Base-by-base conservation (phyloP, 2,329 filamentous ascomycete species). In the Trematosphaeria pertusa region DNA sequence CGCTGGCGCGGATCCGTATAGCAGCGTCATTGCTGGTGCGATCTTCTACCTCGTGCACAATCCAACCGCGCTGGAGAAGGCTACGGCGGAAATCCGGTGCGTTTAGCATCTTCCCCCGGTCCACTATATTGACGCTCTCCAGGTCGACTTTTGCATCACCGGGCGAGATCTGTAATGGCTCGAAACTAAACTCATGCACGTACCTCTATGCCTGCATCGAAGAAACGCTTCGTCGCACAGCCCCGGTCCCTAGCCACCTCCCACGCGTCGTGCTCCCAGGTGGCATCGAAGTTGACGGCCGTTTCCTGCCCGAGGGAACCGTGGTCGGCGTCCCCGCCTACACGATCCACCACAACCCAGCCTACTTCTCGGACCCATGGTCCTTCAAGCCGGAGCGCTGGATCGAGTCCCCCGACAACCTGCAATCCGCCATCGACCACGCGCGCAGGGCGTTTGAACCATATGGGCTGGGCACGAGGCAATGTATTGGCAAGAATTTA, bases 371-470 rank as follows among this genome's bases (percentile, higher is more conserved):
- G 1, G 24, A 43, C 4, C 59, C 62, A 11, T 56, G 50, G 31
- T 14, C 24, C 1, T 65, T 63, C 37, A n/a, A 26, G 1, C 62
- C 61, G 1, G 58, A 62, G 20, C 59, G 45, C 11, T 48, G 47
- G 47, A 50, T 61, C 9, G 48, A 59, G 31, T 56, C 46, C 6
- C 20, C 42, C 14, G 18, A 15, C 6, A 54, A 52, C 12, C 41
- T 48, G 39, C 14, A 46, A 26, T 30, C 37, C 7, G 42, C 35
- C 8, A 51, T 58, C 15, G 46, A 43, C 10, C 17, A 49, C 9
- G 85, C 86, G 2, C 78, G 84, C 35, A 78, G 75, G 33, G 87
- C 87, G 0, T 92, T 89, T 69, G 88, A 83, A 50, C 87, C 89
- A 1, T 89, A 89, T 55, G 83, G 81, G 19, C 73, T 88, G 46